Base-by-base conservation (phyloP, 1,284 basidiomycete species). In the Xerocomus nothofagi region DNA sequence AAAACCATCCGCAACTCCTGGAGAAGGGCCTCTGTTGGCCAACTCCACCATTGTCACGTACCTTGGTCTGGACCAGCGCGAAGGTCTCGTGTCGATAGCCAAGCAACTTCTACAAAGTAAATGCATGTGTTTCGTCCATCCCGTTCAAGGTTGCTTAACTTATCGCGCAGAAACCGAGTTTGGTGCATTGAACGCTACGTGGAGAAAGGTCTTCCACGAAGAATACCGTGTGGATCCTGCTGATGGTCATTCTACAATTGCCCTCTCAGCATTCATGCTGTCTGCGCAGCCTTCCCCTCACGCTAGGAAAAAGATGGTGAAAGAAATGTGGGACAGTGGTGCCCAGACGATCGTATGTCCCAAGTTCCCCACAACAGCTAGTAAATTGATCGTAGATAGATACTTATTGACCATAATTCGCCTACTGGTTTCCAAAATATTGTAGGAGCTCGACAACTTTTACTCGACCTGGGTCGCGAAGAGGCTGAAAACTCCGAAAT, bases 311-410 rank as follows among this genome's bases (percentile, higher is more conserved):
- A 73, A 77, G 4, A 68, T 92, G 37, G 77, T 95, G 7, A 83
- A 86, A 58, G 82, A 91, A 59, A 88, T 96, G 78, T 97, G 93
- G 93, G 78, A 90, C 42, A 92, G 89, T 57, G 91, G 89, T 27
- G 93, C 93, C 29, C 81, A 88, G 59, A 80, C 83, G 14, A 82
- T 94, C 43, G 88, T 91, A 60, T 57, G 77, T 62, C 15, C 33
- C 24, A 46, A 24, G 61, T 53, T 55, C 59, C 43, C 49, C 33
- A 48, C 54, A 45, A 57, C 57, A 26, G 47, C 15, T 26, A 42
- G 33, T 6, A 20, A 42, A 23, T 47, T 56, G 31, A 60, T 45
- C 27, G 21, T 58, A 27, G 20, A 31, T 33, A 93, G 84, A 76
- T 98, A 47, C 73, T 99, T 34, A 86, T 98, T 52, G 96, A 99